Conservation (phyloP, 139 green algal species). For the Coelastrella sp. region DNA sequence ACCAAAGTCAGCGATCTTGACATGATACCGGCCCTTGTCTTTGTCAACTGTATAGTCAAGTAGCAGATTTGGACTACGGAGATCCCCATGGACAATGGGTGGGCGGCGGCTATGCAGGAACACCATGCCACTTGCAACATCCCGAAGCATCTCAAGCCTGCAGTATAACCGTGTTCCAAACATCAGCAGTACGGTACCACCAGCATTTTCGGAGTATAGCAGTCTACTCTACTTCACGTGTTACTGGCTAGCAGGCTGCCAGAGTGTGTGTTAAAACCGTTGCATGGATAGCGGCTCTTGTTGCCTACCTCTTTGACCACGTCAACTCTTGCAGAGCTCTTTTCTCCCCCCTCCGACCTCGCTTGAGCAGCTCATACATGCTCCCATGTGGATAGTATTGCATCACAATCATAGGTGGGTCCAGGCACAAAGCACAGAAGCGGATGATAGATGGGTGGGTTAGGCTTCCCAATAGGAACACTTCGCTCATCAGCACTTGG, state of each 20-base stretch:
- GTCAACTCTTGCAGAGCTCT: conserved; percentile 42
- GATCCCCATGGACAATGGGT: conserved; percentile 88
- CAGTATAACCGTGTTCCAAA: no score
- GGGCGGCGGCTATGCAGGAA: conserved; percentile 89
- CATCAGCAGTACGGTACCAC: no score
- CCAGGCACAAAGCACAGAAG: conserved; percentile 69
- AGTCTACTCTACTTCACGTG: no score
- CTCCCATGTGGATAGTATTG: conserved; percentile 76
- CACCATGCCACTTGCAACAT: conserved; percentile 74
- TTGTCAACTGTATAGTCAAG: conserved; percentile 69
- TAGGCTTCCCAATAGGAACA: conserved; percentile 56
- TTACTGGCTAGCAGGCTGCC: no score
- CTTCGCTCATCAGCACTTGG: conserved; percentile 54
- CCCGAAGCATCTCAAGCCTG: conserved; percentile 66
- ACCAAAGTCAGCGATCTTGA: conserved; percentile 60
- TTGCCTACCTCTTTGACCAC: conserved; percentile 43
- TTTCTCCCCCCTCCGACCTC: conserved; percentile 24
- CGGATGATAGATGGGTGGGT: conserved; percentile 66
- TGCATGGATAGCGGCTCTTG: no score
- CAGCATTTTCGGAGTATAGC: no score
- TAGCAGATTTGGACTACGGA: conserved; percentile 76
- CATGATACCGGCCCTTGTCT: conserved; percentile 63
- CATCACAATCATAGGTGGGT: conserved; percentile 74
- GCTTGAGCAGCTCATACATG: conserved; percentile 70
- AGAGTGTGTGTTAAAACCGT: no score